These are phyloP conservation scores for Fusarium sp. DNA, from an alignment of 2,329 filamentous ascomycete species.

Conservation along the genomic window DNA sequence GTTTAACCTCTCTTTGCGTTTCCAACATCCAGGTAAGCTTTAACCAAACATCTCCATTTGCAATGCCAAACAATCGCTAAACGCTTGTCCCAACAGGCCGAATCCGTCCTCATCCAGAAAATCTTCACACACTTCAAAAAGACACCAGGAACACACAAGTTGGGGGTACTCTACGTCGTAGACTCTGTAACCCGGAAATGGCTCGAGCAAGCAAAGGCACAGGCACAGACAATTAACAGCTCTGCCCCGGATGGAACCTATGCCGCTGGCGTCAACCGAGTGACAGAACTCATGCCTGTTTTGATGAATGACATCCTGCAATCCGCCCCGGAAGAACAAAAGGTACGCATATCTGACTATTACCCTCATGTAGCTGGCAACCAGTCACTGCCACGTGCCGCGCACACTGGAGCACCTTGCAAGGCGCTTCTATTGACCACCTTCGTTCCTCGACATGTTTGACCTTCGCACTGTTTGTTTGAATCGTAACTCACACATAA, in stretches of 20 bases:
- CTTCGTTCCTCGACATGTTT: slow-evolving; percentile 30
- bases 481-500: slow-evolving; percentile 51
- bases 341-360: slow-evolving; percentile 73
- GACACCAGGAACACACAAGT: slow-evolving; percentile 91
- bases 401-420: slow-evolving; percentile 21
- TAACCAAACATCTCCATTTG: not conserved
- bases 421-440: slow-evolving; percentile 8
- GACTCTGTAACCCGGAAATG: slow-evolving; percentile 99
- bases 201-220: slow-evolving; percentile 91
- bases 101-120: slow-evolving; percentile 93
- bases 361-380: slow-evolving; percentile 35
- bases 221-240: slow-evolving; percentile 82
- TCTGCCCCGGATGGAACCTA: slow-evolving; percentile 89
- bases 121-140: slow-evolving; percentile 98
- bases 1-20: slow-evolving; percentile 86
- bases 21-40: slow-evolving; percentile 83
- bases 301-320: slow-evolving; percentile 96
- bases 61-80: slow-evolving; percentile 31
- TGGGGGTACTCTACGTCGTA: slow-evolving; percentile 99
- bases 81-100: slow-evolving; percentile 67
- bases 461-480: slow-evolving; percentile 26
- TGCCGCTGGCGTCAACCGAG: slow-evolving; percentile 93
- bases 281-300: slow-evolving; percentile 91
- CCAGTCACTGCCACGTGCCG: slow-evolving; percentile 19
- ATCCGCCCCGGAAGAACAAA: slow-evolving; percentile 90